Evolutionary conservation across 192 early-diverging fungal species (phyloP).

Genomic region (Chytriomyces sp.): DNA sequence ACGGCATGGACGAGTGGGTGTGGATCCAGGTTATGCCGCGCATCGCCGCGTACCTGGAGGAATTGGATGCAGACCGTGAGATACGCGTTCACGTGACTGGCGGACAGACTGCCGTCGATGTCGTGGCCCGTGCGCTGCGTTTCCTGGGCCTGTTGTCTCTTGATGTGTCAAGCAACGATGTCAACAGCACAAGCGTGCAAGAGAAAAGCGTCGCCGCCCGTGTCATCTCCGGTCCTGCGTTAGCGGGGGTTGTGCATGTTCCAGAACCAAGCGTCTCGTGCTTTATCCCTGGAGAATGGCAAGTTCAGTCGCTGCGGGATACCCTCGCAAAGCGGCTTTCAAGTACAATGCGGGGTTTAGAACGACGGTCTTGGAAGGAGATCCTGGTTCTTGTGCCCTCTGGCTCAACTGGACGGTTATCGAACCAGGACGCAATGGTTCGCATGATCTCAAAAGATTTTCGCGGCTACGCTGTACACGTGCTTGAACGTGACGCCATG

Average conservation of each 20-base stretch:
- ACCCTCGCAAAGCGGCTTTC: neutral
- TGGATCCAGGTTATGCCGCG: slow-evolving; percentile 9
- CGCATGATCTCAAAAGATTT: slow-evolving; percentile 19
- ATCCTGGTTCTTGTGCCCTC: slow-evolving; percentile 10
- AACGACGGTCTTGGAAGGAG: slow-evolving; percentile 1
- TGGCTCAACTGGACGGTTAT: neutral
- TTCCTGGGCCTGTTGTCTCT: slow-evolving; percentile 6
- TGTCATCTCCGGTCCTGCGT: neutral
- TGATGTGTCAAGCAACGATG: no score
- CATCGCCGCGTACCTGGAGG: slow-evolving; percentile 15
- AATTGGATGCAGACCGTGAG: neutral
- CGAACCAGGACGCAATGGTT: slow-evolving; percentile 15
- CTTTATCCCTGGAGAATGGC: slow-evolving; percentile 12
- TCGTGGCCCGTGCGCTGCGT: neutral
- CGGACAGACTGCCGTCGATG: neutral
- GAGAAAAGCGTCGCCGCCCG: neutral
- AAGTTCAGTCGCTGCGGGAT: neutral
- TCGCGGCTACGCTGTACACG: neutral
- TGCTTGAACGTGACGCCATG: slow-evolving; percentile 5
- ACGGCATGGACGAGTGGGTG: neutral
- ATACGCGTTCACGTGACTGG: slow-evolving; percentile 9
- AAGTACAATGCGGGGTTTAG: neutral
- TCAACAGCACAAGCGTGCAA: no score
- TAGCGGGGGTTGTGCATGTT: neutral
- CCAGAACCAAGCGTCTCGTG: slow-evolving; percentile 21